Conservation (phyloP, 2,329 filamentous ascomycete genomes). For the Phaeosphaeriaceae sp. region DNA sequence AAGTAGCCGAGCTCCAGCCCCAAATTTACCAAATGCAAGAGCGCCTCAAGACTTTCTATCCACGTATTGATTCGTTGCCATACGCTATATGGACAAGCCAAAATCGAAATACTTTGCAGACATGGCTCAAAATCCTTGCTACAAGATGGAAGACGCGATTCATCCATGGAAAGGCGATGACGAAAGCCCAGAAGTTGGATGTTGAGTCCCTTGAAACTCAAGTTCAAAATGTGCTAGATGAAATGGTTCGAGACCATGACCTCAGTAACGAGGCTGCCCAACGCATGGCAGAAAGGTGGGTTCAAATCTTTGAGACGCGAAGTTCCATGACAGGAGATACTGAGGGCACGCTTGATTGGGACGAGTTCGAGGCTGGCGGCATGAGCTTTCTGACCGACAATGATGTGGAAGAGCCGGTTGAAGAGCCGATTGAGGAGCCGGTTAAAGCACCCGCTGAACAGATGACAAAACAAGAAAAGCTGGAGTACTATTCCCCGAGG, state of each 20-base stretch:
- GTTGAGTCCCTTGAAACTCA: constrained; percentile 11
- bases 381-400: constrained; percentile 20
- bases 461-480: too few species aligned
- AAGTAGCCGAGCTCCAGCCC: constrained; percentile 21
- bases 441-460: background rate
- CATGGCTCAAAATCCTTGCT: constrained; percentile 36
- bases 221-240: constrained; percentile 25
- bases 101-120: constrained; percentile 26
- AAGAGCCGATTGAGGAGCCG: background rate
- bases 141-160: constrained; percentile 31
- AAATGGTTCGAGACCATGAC: constrained; percentile 32
- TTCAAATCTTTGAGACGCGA: constrained; percentile 18
- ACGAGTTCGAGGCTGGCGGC: constrained; percentile 25
- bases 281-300: constrained; percentile 34
- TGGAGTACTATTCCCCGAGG: too few species aligned
- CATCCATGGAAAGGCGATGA: constrained; percentile 13
- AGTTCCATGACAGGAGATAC: constrained; percentile 8
- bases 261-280: constrained; percentile 28
- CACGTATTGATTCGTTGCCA: constrained; percentile 33
- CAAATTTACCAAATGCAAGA: constrained; percentile 26
- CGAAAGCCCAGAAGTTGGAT: background rate
- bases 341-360: constrained; percentile 16
- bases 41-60: constrained; percentile 29
- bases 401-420: constrained; percentile 4
- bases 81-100: constrained; percentile 30